Conservation (phyloP, 345 rosid genomes). For the Eucalyptus tenuipes region DNA sequence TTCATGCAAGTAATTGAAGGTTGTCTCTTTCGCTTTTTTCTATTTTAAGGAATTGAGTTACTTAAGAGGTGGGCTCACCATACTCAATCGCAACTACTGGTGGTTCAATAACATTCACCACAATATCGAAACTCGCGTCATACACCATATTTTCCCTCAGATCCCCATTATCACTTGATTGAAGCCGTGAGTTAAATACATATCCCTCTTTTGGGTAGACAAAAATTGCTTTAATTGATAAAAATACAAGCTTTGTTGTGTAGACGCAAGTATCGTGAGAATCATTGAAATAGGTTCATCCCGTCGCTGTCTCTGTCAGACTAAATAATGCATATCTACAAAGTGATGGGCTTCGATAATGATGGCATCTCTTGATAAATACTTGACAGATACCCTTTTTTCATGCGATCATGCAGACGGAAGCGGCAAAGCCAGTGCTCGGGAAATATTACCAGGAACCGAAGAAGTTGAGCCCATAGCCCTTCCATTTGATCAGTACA, state of each 20-base stretch:
- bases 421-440: slow-evolving; percentile 72
- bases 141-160: slow-evolving; percentile 92
- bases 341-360: not conserved
- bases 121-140: slow-evolving; percentile 81
- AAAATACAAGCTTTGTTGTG: not conserved
- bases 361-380: not conserved
- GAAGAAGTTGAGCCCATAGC: slow-evolving; percentile 51
- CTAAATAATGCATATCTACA: not conserved
- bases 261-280: not conserved
- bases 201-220: not conserved
- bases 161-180: slow-evolving; percentile 73
- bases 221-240: not conserved
- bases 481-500: slow-evolving; percentile 40
- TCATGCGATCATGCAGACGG: slow-evolving; percentile 21
- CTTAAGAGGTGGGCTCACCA: slow-evolving; percentile 82
- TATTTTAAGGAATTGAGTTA: slow-evolving; percentile 69
- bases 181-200: slow-evolving; percentile 52
- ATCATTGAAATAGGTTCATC: not conserved
- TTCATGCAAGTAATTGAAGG: not conserved
- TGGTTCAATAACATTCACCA: slow-evolving; percentile 81
- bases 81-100: slow-evolving; percentile 75
- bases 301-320: not conserved
- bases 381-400: not conserved
- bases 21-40: not conserved
- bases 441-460: slow-evolving; percentile 77